Conservation (phyloP, 1,139 yeast species). For the Yamadazyma sp. region DNA sequence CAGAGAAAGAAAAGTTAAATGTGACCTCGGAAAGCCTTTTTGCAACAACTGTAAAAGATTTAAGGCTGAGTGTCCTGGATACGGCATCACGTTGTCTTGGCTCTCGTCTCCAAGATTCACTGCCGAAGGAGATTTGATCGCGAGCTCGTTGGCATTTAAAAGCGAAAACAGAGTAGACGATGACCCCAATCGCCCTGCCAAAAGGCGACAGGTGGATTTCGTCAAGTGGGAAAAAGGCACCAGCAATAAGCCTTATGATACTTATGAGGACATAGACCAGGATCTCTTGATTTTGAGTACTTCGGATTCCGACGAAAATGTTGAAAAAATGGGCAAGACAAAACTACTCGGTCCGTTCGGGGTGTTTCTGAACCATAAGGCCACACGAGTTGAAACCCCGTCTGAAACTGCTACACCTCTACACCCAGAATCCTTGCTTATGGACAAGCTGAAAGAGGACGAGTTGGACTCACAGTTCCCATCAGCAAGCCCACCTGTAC, state of each 20-base stretch:
- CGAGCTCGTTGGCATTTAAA: conserved; percentile 16
- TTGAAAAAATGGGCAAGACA: conserved; percentile 43
- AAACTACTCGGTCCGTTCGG: conserved; percentile 80
- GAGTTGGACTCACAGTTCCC: too few relatives aligned
- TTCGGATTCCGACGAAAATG: conserved; percentile 42
- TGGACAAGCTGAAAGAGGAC: too few relatives aligned
- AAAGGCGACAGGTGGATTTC: conserved; percentile 73
- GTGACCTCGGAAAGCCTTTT: conserved; percentile 45
- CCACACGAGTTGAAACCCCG: too few relatives aligned
- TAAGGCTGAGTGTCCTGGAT: conserved; percentile 74
- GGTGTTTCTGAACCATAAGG: conserved; percentile 45
- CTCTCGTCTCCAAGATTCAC: conserved; percentile 53
- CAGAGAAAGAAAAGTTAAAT: conserved; percentile 47
- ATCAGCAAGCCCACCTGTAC: too few relatives aligned
- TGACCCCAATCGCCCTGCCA: conserved; percentile 28
- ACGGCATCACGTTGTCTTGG: conserved; percentile 81
- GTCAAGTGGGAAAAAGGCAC: conserved; percentile 56
- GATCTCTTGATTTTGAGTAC: conserved; percentile 65
- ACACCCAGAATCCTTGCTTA: too few relatives aligned
- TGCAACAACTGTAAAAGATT: conserved; percentile 45
- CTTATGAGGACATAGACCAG: conserved; percentile 80
- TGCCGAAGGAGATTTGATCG: conserved; percentile 16
- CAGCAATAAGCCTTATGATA: conserved; percentile 51
- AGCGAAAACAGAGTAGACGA: conserved; percentile 14
- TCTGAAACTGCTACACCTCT: too few relatives aligned